Evolutionary conservation across 345 rosid genomes (phyloP).

Genomic region (Murraya koenigii): DNA sequence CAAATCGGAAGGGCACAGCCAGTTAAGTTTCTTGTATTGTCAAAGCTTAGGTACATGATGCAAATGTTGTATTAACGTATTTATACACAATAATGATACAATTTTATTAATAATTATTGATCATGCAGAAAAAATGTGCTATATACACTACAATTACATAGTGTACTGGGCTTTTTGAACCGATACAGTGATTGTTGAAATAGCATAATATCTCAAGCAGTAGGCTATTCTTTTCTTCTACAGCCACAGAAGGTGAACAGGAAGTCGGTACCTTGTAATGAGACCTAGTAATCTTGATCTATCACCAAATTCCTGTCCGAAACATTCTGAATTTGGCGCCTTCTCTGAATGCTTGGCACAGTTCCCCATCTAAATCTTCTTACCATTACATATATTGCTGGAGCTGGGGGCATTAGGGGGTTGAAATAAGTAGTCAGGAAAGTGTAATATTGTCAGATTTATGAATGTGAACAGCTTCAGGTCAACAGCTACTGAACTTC

Average conservation of each 20-base stretch:
- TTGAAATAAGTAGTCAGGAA: background rate
- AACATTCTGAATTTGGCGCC: background rate
- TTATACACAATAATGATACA: no score
- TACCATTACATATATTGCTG: background rate
- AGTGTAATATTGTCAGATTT: no score
- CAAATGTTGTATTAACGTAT: no score
- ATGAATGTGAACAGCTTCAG: background rate
- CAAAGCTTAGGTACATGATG: no score
- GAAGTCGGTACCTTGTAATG: background rate
- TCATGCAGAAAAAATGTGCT: no score
- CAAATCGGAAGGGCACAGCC: no score
- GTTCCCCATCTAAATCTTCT: background rate
- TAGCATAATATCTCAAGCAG: background rate
- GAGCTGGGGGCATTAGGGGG: background rate
- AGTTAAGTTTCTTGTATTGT: no score
- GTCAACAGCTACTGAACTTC: constrained; percentile 19
- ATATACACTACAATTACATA: no score
- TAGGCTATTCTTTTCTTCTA: background rate
- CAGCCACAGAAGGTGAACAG: background rate
- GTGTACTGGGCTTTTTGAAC: no score
- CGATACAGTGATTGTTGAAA: background rate
- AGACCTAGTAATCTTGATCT: background rate
- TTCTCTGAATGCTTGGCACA: background rate
- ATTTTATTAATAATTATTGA: no score
- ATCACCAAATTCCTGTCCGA: background rate